A percentile compares a stretch with the other conserved stretches of the same genome.
Conservation (phyloP, 1,139 yeast genomes). For the Yamadazyma diddensiae region DNA sequence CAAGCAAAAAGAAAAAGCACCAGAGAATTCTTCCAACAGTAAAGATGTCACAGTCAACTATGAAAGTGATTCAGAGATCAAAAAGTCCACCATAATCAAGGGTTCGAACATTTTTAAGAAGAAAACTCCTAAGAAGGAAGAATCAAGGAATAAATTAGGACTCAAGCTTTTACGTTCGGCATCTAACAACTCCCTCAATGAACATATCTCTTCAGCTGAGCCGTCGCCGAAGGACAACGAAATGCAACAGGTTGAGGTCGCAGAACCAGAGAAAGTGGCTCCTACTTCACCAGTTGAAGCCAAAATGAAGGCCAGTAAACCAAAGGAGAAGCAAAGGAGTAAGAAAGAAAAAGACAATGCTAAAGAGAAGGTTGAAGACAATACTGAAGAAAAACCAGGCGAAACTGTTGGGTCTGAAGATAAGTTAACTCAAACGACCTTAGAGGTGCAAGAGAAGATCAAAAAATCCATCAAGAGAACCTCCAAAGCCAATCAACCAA, state of each 20-base stretch:
- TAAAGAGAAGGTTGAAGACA: conserved; percentile 6
- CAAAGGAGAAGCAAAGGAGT: conserved; percentile 1
- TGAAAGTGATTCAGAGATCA: conserved; percentile 27
- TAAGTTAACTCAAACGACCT: conserved; percentile 32
- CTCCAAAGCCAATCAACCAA: conserved; percentile 62
- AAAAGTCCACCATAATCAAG: conserved; percentile 13
- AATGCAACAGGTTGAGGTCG: conserved; percentile 3
- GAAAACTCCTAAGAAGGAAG: conserved; percentile 16
- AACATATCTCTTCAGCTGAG: conserved; percentile 1
- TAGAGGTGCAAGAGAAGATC: conserved; percentile 46
- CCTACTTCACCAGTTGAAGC: background rate
- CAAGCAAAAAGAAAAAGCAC: background rate
- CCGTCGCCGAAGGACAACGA: conserved; percentile 1
- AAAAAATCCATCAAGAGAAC: conserved; percentile 43
- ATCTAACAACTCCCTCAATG: conserved; percentile 11
- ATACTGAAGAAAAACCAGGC: conserved; percentile 6
- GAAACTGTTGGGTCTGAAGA: conserved; percentile 2
- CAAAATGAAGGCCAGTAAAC: conserved; percentile 1
- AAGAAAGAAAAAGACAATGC: conserved; percentile 3
- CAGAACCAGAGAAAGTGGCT: conserved; percentile 1
- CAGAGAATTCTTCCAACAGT: conserved; percentile 1
- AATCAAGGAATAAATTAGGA: conserved; percentile 14
- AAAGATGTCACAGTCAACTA: conserved; percentile 28
- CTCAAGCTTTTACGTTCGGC: conserved; percentile 12
- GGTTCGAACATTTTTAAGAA: conserved; percentile 24